Percentiles rank a stretch among this genome's conserved stretches.
phyloP scores from a whole-genome alignment of 78 protist genomes.

The Tieghemostelium lacteum region DNA sequence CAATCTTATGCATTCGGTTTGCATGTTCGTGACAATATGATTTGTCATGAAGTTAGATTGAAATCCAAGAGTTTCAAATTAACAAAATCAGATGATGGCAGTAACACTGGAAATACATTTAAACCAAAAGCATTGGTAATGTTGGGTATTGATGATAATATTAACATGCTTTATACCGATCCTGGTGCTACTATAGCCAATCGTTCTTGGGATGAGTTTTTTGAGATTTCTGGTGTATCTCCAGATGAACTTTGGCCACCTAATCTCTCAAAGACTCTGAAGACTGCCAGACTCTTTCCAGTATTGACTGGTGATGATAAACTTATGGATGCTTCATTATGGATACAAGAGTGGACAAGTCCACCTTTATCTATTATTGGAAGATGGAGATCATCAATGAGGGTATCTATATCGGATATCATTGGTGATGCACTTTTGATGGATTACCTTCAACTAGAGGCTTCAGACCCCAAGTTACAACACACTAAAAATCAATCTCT shows the following conservation, averaged over 20 bases:
- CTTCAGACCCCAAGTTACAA: neutral
- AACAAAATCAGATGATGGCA: neutral
- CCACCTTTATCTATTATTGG: slow-evolving; percentile 58
- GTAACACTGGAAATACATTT: neutral
- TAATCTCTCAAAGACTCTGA: neutral
- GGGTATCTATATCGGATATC: slow-evolving; percentile 50
- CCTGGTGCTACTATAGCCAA: slow-evolving; percentile 39
- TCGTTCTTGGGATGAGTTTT: slow-evolving; percentile 48
- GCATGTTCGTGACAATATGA: slow-evolving; percentile 23
- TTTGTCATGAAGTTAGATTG: slow-evolving; percentile 26
- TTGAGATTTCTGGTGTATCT: slow-evolving; percentile 10
- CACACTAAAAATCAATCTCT: neutral
- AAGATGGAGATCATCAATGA: slow-evolving; percentile 57
- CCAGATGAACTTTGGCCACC: slow-evolving; percentile 68
- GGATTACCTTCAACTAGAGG: slow-evolving; percentile 27
- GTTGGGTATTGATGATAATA: slow-evolving; percentile 41
- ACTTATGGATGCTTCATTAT: slow-evolving; percentile 37
- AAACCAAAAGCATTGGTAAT: slow-evolving; percentile 20
- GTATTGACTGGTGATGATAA: slow-evolving; percentile 14
- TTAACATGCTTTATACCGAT: slow-evolving; percentile 8
- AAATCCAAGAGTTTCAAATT: neutral
- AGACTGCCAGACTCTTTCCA: slow-evolving; percentile 60
- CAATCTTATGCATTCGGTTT: neutral
- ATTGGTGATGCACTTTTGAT: slow-evolving; percentile 38
- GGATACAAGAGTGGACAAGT: slow-evolving; percentile 47